These are phyloP conservation scores for Populus tomentosa DNA, from an alignment of 441 rosid genomes.

Conservation along the genomic window DNA sequence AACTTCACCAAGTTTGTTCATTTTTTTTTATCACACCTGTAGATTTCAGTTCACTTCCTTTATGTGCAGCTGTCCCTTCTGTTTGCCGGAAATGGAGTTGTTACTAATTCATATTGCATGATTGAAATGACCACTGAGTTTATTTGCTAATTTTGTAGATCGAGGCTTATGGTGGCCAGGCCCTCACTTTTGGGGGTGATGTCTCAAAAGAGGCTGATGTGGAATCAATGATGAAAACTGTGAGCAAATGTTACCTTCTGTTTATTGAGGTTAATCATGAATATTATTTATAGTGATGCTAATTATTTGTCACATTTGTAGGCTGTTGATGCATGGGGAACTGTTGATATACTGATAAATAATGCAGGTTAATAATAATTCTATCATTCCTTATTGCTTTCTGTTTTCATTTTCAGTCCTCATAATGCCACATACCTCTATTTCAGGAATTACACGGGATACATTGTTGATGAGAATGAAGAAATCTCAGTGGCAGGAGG, in stretches of 20 bases:
- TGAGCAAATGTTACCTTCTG: conserved; percentile 27
- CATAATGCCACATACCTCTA: conserved; percentile 17
- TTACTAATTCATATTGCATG: background rate
- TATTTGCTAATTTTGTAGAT: conserved; percentile 35
- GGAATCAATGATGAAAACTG: conserved; percentile 75
- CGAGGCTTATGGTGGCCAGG: conserved; percentile 66
- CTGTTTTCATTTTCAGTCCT: conserved; percentile 13
- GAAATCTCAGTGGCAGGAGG: conserved; percentile 78
- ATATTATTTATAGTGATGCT: background rate
- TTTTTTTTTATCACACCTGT: background rate
- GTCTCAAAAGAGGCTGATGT: conserved; percentile 70
- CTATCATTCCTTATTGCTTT: conserved; percentile 7
- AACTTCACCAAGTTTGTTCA: background rate
- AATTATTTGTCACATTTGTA: conserved; percentile 16
- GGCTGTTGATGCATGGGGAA: conserved; percentile 85
- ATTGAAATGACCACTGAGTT: background rate
- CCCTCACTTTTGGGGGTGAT: conserved; percentile 74
- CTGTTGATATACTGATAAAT: conserved; percentile 66
- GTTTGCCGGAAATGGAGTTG: background rate
- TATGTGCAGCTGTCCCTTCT: background rate
- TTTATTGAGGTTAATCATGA: background rate
- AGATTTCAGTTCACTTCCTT: background rate
- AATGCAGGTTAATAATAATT: conserved; percentile 57
- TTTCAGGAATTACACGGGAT: conserved; percentile 75
- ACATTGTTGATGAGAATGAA: conserved; percentile 74